Conservation (phyloP, 805 yeast genomes). For the Barnettozyma wickerhamii region DNA sequence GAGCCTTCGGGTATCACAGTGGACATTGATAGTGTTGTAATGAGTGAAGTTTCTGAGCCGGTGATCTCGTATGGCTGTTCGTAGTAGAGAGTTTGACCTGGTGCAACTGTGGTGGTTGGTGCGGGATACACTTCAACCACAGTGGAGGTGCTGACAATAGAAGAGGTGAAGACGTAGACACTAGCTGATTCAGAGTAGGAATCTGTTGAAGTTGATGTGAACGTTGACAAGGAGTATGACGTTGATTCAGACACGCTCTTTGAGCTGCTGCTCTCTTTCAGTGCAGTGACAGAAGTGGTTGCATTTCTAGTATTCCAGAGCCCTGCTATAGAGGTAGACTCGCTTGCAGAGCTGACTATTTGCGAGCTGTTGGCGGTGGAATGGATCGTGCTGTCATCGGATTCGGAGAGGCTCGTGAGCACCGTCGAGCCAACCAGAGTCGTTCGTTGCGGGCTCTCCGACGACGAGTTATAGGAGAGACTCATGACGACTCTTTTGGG, state of each 20-base stretch:
- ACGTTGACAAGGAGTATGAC: too few species aligned
- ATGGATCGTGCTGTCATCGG: not conserved
- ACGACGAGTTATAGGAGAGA: not conserved
- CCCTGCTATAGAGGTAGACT: too few species aligned
- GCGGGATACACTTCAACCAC: not conserved
- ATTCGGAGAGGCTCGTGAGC: not conserved
- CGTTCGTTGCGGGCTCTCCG: not conserved
- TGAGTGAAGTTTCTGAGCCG: conserved; percentile 16
- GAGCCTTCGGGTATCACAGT: conserved; percentile 8
- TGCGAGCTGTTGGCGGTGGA: too few species aligned
- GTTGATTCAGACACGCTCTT: too few species aligned
- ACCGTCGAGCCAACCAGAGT: not conserved
- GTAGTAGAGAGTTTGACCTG: conserved; percentile 15
- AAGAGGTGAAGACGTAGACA: conserved; percentile 2
- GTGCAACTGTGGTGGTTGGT: not conserved
- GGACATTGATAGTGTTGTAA: conserved; percentile 17
- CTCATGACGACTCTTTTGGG: not conserved
- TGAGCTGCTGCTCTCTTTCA: too few species aligned
- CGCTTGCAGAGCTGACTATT: too few species aligned
- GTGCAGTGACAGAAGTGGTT: too few species aligned
- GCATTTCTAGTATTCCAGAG: too few species aligned
- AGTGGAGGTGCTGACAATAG: conserved; percentile 7
- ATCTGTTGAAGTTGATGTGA: conserved; percentile 4
- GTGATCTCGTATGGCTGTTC: conserved; percentile 20
- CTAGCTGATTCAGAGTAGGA: conserved; percentile 1